phyloP scores from a whole-genome alignment of 2,329 filamentous ascomycete genomes.

The Coniochaeta sp. region DNA sequence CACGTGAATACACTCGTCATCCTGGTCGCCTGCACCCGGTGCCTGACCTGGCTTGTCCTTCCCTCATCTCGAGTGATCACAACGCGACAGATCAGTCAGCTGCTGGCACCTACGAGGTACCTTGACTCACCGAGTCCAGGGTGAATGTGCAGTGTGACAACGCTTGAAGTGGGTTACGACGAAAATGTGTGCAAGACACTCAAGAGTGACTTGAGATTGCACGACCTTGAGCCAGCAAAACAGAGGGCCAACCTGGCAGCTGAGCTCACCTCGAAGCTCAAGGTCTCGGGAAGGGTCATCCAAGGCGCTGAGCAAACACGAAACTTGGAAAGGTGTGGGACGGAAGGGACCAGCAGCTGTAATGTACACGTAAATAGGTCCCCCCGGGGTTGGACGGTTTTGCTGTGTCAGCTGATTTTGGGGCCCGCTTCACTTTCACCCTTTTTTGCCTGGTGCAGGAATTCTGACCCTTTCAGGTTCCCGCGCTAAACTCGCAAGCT shows the following conservation, averaged over 20 bases:
- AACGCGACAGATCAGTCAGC: background rate
- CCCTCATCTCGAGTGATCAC: background rate
- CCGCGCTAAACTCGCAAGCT: conserved; percentile 1
- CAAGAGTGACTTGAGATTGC: background rate
- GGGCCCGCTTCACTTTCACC: background rate
- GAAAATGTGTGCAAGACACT: background rate
- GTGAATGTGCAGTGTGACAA: background rate
- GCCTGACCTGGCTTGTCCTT: background rate
- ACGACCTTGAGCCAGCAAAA: background rate
- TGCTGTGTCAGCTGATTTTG: conserved; percentile 1
- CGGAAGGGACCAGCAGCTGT: background rate
- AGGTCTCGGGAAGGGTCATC: background rate
- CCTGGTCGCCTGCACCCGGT: too few relatives aligned
- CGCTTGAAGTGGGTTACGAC: background rate
- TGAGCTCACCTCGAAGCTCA: background rate
- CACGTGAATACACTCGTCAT: background rate
- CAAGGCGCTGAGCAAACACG: background rate
- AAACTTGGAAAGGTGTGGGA: background rate
- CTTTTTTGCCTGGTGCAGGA: too few relatives aligned
- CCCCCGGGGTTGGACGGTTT: background rate
- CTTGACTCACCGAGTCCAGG: background rate
- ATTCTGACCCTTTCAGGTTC: background rate
- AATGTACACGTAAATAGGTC: too few relatives aligned
- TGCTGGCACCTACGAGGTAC: background rate
- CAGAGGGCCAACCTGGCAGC: background rate